Evolutionary conservation across 1,139 yeast species (phyloP), one percentile per base, ranked within the genome.

Genomic region (Oligophagozyma castellii): DNA sequence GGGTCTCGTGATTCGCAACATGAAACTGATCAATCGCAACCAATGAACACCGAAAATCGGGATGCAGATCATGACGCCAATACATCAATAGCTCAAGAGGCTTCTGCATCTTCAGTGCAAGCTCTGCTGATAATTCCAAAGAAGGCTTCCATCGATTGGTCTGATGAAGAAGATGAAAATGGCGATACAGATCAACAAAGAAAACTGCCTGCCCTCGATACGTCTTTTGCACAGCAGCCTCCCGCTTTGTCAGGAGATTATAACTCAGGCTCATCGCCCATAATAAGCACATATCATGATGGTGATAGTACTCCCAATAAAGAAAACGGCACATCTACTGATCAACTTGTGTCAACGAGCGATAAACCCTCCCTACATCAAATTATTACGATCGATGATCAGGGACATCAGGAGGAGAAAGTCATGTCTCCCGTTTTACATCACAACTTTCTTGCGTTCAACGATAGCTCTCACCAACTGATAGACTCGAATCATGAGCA

Each of bases 121-220:
- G 56, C 78, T 10, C 66, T 73, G 6, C 73, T 75, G 3, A 73
- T 81, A 4, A 71, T 79, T 7, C 92, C 93, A 1, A 69, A 76
- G 21, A 77, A 75, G 48, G 80, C 93, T 2, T 71, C 75, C 33
- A 61, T 81, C 43, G 70, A 81, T 3, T 81, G 93, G 86, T 75
- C 86, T 4, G 74, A 80, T 35, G 92, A 76, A 37, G 92, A 78
- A 40, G 86, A 75, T 32, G 73, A 66, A 1, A 63, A 53, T 3
- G 51, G n/a, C n/a, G n/a, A n/a, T n/a, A n/a, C n/a, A n/a, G n/a
- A n/a, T n/a, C n/a, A n/a, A n/a, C n/a, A n/a, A n/a, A n/a, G n/a
- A n/a, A n/a, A n/a, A n/a, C n/a, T n/a, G n/a, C n/a, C n/a, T n/a
- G n/a, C n/a, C n/a, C n/a, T n/a, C n/a, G n/a, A n/a, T n/a, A n/a